Percentiles rank a stretch among this genome's conserved stretches.
phyloP scores from a whole-genome alignment of 2,329 filamentous ascomycete genomes.

The Fusarium oligoseptatum region DNA sequence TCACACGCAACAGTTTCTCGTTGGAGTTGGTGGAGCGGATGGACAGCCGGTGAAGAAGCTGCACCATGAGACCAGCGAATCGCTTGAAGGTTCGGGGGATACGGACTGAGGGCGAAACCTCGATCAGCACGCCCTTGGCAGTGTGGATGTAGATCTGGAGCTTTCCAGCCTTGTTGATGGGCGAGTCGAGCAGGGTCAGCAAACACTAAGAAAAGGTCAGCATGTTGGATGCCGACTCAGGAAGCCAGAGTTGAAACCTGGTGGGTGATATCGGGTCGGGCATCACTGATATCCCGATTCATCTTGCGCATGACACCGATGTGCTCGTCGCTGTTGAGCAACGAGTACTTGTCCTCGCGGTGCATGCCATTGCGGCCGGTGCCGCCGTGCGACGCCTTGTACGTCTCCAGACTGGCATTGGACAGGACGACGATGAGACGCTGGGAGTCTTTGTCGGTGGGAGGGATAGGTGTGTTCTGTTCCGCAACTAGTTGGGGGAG shows the following conservation, averaged over 20 bases:
- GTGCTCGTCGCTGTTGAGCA: conserved; percentile 98
- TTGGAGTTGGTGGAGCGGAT: conserved; percentile 97
- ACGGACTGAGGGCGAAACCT: conserved; percentile 97
- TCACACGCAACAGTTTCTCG: conserved; percentile 96
- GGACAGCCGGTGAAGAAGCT: conserved; percentile 93
- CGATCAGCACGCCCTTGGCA: conserved; percentile 95
- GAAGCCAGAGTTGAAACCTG: conserved; percentile 73
- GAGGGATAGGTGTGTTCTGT: conserved; percentile 86
- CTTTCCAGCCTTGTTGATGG: conserved; percentile 97
- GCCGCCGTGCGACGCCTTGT: conserved; percentile 87
- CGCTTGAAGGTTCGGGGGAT: conserved; percentile 99
- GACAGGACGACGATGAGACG: conserved; percentile 95
- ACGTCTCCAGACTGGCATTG: conserved; percentile 97
- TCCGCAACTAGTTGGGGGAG: conserved; percentile 94
- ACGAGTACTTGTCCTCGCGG: conserved; percentile 94
- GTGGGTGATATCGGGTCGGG: conserved; percentile 96
- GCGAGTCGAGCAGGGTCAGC: conserved; percentile 95
- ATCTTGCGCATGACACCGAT: conserved; percentile 99
- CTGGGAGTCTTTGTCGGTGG: conserved; percentile 90
- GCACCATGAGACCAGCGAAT: conserved; percentile 98
- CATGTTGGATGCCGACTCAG: conserved; percentile 60
- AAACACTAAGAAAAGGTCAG: conserved; percentile 78
- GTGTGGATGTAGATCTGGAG: conserved; percentile 99
- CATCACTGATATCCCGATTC: conserved; percentile 98
- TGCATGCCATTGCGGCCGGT: conserved; percentile 72